Base-by-base conservation (phyloP, 495 filamentous ascomycete genomes). In the Aspergillus saccharolyticus region DNA sequence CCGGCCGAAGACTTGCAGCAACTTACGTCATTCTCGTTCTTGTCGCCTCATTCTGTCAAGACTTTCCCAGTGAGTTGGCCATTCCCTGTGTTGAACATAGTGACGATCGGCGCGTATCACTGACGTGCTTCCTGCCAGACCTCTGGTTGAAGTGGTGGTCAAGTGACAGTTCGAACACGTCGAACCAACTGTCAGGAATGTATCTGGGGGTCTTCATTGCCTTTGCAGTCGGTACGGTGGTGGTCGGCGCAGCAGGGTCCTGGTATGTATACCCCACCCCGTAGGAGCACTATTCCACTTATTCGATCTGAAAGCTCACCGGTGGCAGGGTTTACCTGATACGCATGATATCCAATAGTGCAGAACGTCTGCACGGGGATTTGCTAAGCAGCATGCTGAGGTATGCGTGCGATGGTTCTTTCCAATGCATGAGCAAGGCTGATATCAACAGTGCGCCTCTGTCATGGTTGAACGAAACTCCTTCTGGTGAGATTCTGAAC, bases 61-160 rank as follows among this genome's bases (percentile, higher is more conserved):
- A 54, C 22, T 54, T 54, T n/a, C 20, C 55, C 20, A 46, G 48
- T 52, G 15, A 44, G 48, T 3, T 12, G 3, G 10, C 21, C 14
- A n/a, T n/a, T n/a, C n/a, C n/a, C n/a, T n/a, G n/a, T n/a, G n/a
- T n/a, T n/a, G n/a, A n/a, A n/a, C n/a, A n/a, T n/a, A n/a, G n/a
- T n/a, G n/a, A n/a, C n/a, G n/a, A n/a, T n/a, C n/a, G n/a, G n/a
- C n/a, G n/a, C n/a, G n/a, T n/a, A n/a, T n/a, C n/a, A 21, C 17
- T 30, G 12, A 20, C 10, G 10, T 53, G 14, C 4, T 30, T 21
- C 1, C 14, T 43, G 10, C 16, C 19, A 78, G 74, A 70, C 14
- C 52, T 80, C 17, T 80, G 76, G 79, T 60, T 80, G 8, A 67
- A 73, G 33, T 68, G 67, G 59, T 82, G 79, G 79, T 65, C 77